Base-by-base conservation (phyloP, 2,329 filamentous ascomycete species). In the Keithomyces neogunnii region DNA sequence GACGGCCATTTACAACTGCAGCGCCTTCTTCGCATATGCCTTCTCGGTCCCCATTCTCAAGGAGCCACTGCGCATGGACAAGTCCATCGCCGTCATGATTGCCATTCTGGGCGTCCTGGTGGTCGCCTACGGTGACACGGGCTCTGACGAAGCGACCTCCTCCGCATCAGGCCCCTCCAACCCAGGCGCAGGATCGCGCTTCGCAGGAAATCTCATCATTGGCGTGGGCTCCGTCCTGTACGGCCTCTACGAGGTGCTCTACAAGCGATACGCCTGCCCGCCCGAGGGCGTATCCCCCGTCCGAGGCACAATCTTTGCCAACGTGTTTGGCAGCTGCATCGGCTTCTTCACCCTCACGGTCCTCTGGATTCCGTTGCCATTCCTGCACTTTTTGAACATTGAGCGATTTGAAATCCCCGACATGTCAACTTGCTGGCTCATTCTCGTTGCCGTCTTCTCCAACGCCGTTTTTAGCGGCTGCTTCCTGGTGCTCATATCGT, bases 1-100 rank as follows among this genome's bases (percentile, higher is more conserved):
- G 60, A 99, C 93, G 1, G 93, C 93, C 50, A 99, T 99, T 61
- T 99, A 99, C 78, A 99, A 99, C 72, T 99, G 93, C 76, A 95
- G 89, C 49, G 92, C 93, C 53, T 99, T 99, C 71, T 99, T 99
- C 67, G 93, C 93, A 47, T 99, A 99, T 65, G 92, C 89, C 10
- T 99, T 99, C 66, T 95, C 88, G 45, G 90, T 99, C 44, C 90
- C 91, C 1, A 71, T 99, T 19, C 76, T 99, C 2, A 84, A 88
- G 52, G 93, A 99, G 68, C 89, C 86, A 58, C 71, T 96, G 10
- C 84, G 89, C 28, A 71, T 85, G 38, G 89, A 89, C 70, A 99
- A 99, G 73, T 84, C 90, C 31, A 66, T 95, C 48, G 88, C 92
- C 3, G 93, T 99, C 1, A 76, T 82, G 9, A 80, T 99, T 39